A percentile compares a stretch with the other conserved stretches of the same genome.
These are phyloP conservation scores for Diaporthe helianthi DNA, from an alignment of 2,329 filamentous ascomycete species.

Conservation along the genomic window DNA sequence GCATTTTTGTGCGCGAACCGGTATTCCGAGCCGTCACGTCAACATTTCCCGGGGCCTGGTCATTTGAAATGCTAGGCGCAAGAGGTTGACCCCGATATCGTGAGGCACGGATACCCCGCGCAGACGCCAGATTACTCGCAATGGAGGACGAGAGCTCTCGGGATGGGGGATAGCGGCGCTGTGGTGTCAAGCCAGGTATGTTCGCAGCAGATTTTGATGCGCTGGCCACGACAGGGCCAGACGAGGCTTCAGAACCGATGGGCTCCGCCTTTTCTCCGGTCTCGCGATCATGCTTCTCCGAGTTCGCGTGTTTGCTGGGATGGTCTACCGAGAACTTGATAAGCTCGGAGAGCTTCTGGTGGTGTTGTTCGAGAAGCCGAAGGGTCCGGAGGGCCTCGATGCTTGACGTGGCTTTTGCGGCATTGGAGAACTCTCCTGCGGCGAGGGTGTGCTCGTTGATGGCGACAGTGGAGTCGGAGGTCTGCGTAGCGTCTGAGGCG, in stretches of 20 bases:
- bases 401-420: constrained; percentile 73
- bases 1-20: constrained; percentile 60
- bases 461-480: constrained; percentile 78
- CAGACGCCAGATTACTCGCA: constrained; percentile 85
- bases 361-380: constrained; percentile 85
- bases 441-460: constrained; percentile 88
- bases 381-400: constrained; percentile 83
- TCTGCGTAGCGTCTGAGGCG: constrained; percentile 77
- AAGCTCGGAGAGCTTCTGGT: constrained; percentile 81
- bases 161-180: constrained; percentile 61
- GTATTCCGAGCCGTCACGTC: constrained; percentile 62
- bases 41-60: constrained; percentile 75
- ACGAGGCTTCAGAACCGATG: constrained; percentile 31
- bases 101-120: constrained; percentile 74
- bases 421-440: constrained; percentile 86
- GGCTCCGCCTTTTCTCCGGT: constrained; percentile 46
- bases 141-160: constrained; percentile 83
- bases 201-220: constrained; percentile 40
- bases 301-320: constrained; percentile 48
- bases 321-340: constrained; percentile 73
- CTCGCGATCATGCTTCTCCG: constrained; percentile 47
- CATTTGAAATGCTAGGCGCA: constrained; percentile 75
- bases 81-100: constrained; percentile 71
- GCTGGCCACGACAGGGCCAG: constrained; percentile 36
- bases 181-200: constrained; percentile 48